Conservation (phyloP, 306 rosid genomes). For the Vicia villosa region DNA sequence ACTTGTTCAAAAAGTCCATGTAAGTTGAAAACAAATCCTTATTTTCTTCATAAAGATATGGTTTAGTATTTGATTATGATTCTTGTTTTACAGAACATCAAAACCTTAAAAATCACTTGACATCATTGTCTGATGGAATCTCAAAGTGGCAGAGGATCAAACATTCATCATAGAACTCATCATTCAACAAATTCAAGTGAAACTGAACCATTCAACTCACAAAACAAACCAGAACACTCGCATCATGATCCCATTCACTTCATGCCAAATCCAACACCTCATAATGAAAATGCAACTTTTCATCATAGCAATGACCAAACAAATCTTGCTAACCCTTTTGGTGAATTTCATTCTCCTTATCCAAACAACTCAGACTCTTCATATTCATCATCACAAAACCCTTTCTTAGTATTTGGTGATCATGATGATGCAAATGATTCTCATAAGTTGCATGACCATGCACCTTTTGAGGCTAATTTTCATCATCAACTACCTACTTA, state of each 20-base stretch:
- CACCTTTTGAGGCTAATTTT: neutral
- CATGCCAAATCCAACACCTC: neutral
- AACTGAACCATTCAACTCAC: conserved; percentile 3
- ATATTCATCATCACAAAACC: conserved; percentile 35
- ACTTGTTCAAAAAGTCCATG: too few species aligned
- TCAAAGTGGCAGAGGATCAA: conserved; percentile 20
- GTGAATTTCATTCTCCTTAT: conserved; percentile 17
- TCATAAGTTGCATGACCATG: conserved; percentile 3
- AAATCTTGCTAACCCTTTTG: conserved; percentile 19
- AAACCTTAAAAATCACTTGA: conserved; percentile 35
- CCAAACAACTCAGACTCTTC: neutral
- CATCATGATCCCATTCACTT: conserved; percentile 32
- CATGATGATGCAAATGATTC: conserved; percentile 1
- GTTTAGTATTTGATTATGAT: neutral
- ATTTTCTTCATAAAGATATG: neutral
- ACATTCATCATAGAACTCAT: conserved; percentile 20
- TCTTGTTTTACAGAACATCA: conserved; percentile 31
- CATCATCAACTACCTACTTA: neutral
- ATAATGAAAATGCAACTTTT: neutral
- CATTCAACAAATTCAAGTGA: conserved; percentile 12
- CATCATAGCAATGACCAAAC: conserved; percentile 2
- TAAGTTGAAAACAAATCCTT: too few species aligned
- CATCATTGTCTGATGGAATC: conserved; percentile 41
- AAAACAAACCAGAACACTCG: conserved; percentile 19
- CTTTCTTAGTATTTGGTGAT: neutral